Evolutionary conservation across 2,329 filamentous ascomycete genomes (phyloP).

Genomic region (Stachybotrys chlorohalonatus): DNA sequence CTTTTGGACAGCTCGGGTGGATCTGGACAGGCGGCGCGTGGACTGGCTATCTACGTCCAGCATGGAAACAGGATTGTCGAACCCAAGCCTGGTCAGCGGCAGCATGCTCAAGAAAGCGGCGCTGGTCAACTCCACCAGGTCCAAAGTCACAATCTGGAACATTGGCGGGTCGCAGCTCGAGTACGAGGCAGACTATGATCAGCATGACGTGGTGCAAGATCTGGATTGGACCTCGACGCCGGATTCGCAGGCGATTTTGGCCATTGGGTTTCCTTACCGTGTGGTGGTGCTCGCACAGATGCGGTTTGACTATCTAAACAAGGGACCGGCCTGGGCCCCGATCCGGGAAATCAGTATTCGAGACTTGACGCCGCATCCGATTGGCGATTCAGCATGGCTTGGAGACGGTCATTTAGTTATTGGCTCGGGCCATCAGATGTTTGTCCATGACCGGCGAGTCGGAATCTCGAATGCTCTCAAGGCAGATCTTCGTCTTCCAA

Average conservation of each 20-base stretch:
- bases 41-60: conserved; percentile 78
- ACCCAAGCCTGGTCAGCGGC: conserved; percentile 71
- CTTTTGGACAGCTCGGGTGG: conserved; percentile 77
- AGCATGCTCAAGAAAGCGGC: conserved; percentile 83
- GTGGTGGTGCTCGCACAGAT: conserved; percentile 78
- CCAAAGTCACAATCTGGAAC: conserved; percentile 84
- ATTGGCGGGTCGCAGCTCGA: conserved; percentile 73
- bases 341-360: conserved; percentile 75
- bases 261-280: conserved; percentile 84
- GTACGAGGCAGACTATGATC: conserved; percentile 65
- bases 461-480: conserved; percentile 52
- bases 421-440: conserved; percentile 84
- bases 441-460: conserved; percentile 72
- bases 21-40: conserved; percentile 47
- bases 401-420: conserved; percentile 77
- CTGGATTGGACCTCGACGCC: conserved; percentile 92
- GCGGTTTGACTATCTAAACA: conserved; percentile 84
- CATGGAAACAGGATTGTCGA: conserved; percentile 66
- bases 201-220: conserved; percentile 69
- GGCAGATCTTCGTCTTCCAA: conserved; percentile 38
- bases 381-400: conserved; percentile 90
- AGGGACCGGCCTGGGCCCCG: conserved; percentile 80
- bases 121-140: conserved; percentile 64
- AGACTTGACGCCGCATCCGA: conserved; percentile 77
- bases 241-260: conserved; percentile 78